phyloP scores from a whole-genome alignment of 2,329 filamentous ascomycete genomes.

The Seiridium unicorne region DNA sequence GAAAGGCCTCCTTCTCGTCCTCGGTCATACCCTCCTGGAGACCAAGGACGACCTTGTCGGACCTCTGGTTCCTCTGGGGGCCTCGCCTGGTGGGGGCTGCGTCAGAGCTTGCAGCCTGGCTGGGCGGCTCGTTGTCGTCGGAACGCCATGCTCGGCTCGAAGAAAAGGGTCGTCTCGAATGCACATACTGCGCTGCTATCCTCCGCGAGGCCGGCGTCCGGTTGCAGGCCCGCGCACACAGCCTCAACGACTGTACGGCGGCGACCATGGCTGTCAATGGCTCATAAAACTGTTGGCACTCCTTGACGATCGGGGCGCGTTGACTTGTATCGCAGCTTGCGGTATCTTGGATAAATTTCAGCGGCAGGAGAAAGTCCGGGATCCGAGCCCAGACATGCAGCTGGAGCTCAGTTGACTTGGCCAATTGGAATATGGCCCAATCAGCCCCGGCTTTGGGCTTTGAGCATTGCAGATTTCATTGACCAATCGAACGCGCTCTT shows the following conservation, averaged over 20 bases:
- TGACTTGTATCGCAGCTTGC: conserved; percentile 3
- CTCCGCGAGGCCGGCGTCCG: conserved; percentile 16
- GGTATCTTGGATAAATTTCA: conserved; percentile 9
- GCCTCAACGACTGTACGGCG: conserved; percentile 37
- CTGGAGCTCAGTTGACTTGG: background rate
- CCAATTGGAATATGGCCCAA: background rate
- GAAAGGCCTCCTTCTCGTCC: background rate
- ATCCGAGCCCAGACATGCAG: background rate
- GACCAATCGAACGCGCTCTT: background rate
- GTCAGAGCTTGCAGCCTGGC: conserved; percentile 10
- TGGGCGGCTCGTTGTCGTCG: conserved; percentile 15
- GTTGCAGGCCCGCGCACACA: conserved; percentile 34
- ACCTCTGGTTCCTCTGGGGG: background rate
- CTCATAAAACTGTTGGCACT: background rate
- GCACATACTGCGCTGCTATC: conserved; percentile 16
- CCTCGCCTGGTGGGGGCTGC: background rate
- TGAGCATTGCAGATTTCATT: background rate
- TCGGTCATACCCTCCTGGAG: conserved; percentile 7
- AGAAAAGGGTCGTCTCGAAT: conserved; percentile 25
- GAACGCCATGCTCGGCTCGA: conserved; percentile 20
- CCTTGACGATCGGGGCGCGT: conserved; percentile 6
- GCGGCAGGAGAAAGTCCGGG: conserved; percentile 5
- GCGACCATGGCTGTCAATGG: conserved; percentile 36
- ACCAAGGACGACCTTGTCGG: conserved; percentile 4
- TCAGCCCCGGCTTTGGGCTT: background rate